phyloP scores from a whole-genome alignment of 2,329 filamentous ascomycete species.

The Hypoxylon sp. region DNA sequence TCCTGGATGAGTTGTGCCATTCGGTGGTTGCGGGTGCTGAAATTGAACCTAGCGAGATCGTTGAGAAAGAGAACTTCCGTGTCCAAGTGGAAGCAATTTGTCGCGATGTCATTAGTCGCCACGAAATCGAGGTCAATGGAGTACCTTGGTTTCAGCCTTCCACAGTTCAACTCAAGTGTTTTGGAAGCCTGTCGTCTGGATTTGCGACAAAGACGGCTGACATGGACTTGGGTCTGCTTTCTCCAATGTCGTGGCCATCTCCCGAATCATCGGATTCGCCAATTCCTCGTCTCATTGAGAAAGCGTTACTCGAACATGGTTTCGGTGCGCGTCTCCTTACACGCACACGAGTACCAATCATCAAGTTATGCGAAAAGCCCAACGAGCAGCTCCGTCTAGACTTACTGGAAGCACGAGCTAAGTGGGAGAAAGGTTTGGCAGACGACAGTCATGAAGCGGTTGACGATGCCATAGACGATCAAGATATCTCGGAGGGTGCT shows the following conservation, averaged over 20 bases:
- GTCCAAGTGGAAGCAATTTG: conserved; percentile 74
- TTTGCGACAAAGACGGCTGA: conserved; percentile 91
- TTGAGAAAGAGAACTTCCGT: conserved; percentile 79
- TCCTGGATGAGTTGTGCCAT: conserved; percentile 64
- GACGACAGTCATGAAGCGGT: conserved; percentile 57
- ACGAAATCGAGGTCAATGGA: conserved; percentile 61
- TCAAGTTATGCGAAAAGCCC: conserved; percentile 85
- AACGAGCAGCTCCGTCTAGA: conserved; percentile 69
- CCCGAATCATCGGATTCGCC: conserved; percentile 68
- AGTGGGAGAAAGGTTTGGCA: conserved; percentile 75
- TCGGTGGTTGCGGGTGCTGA: conserved; percentile 69
- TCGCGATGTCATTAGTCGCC: conserved; percentile 66
- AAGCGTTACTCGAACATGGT: conserved; percentile 77
- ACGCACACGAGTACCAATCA: conserved; percentile 85
- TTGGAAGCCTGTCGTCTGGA: conserved; percentile 85
- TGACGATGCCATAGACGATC: conserved; percentile 52
- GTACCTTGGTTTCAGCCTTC: conserved; percentile 62
- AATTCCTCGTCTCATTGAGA: conserved; percentile 82
- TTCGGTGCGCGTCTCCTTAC: conserved; percentile 83
- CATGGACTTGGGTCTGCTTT: conserved; percentile 87
- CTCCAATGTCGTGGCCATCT: conserved; percentile 68
- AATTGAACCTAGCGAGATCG: conserved; percentile 73
- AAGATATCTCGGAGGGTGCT: conserved; percentile 33
- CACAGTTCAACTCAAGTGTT: conserved; percentile 78
- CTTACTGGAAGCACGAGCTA: conserved; percentile 74